These are phyloP conservation scores for Sonneratia alba DNA, from an alignment of 345 rosid genomes.

Conservation along the genomic window DNA sequence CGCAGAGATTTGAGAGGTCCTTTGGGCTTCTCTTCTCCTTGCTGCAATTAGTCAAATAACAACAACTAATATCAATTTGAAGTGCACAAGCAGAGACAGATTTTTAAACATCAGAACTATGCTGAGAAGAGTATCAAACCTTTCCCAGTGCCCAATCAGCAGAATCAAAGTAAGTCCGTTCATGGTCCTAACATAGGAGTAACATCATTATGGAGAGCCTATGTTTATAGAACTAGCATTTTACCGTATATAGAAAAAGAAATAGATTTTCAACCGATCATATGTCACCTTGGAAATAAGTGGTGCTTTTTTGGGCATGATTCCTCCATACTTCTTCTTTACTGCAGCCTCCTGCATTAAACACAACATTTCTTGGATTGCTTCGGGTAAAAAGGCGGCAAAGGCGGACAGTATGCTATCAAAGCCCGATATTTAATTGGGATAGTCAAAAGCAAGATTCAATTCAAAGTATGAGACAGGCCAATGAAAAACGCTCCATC, in stretches of 20 bases:
- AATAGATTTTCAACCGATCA: too few species aligned
- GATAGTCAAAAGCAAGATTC: background rate
- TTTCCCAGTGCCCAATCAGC: slow-evolving; percentile 99
- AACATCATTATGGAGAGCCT: background rate
- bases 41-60: slow-evolving; percentile 40
- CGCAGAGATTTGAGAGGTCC: slow-evolving; percentile 99
- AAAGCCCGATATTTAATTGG: background rate
- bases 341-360: slow-evolving; percentile 51
- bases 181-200: slow-evolving; percentile 63
- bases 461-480: background rate
- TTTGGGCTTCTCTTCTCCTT: slow-evolving; percentile 94
- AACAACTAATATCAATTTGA: background rate
- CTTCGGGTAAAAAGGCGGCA: background rate
- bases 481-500: background rate
- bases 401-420: slow-evolving; percentile 3
- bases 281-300: slow-evolving; percentile 81
- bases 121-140: slow-evolving; percentile 26
- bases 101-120: background rate
- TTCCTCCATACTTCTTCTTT: slow-evolving; percentile 91
- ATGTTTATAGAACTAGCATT: slow-evolving; percentile 1
- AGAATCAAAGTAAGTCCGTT: slow-evolving; percentile 94
- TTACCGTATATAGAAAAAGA: too few species aligned
- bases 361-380: background rate
- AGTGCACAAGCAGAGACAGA: slow-evolving; percentile 9
- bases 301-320: slow-evolving; percentile 91